phyloP scores from a whole-genome alignment of 2,329 filamentous ascomycete genomes.

The Neurospora crassa region DNA sequence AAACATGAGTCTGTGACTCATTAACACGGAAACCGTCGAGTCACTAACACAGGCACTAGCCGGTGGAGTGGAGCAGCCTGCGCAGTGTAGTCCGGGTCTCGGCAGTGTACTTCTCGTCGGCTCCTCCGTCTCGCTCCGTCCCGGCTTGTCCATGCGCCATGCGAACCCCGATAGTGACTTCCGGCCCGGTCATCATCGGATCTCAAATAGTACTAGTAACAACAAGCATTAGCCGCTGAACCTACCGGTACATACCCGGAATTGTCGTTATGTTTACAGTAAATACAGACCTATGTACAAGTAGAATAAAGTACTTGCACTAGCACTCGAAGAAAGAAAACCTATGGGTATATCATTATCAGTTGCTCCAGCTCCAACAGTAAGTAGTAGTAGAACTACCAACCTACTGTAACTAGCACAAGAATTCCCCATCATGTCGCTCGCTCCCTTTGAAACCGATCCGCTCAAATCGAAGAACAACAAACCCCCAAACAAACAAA shows the following conservation, averaged over 20 bases:
- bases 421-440: background rate
- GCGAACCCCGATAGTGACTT: background rate
- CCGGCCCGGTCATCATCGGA: background rate
- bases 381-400: background rate
- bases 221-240: background rate
- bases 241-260: background rate
- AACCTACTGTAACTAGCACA: too few relatives aligned
- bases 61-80: background rate
- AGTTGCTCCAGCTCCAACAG: too few relatives aligned
- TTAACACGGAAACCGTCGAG: background rate
- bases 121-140: background rate
- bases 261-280: background rate
- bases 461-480: background rate
- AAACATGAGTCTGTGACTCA: background rate
- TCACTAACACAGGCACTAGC: background rate
- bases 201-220: background rate
- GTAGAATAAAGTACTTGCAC: too few relatives aligned
- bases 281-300: background rate
- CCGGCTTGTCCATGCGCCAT: background rate
- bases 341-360: too few relatives aligned
- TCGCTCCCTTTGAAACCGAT: background rate
- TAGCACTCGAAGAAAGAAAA: too few relatives aligned
- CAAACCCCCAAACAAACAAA: background rate
- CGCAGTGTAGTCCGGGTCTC: background rate
- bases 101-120: background rate